Conservation (phyloP, 495 filamentous ascomycete species). For the Collariella sp. region DNA sequence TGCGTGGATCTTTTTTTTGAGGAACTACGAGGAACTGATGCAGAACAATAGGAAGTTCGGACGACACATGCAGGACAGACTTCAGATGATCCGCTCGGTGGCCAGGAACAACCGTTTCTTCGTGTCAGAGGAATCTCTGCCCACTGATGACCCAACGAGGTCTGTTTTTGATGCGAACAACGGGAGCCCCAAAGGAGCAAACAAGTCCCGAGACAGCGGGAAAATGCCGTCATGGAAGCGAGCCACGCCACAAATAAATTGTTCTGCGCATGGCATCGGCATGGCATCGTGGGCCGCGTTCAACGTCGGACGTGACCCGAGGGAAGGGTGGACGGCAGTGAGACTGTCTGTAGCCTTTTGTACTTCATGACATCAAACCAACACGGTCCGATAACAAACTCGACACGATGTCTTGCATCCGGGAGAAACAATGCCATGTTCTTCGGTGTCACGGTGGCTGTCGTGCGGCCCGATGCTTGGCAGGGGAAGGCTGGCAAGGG, state of each 20-base stretch:
- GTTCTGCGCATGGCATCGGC: background rate
- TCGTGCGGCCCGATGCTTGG: too few relatives aligned
- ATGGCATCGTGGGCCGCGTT: background rate
- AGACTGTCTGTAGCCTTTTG: too few relatives aligned
- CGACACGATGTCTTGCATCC: too few relatives aligned
- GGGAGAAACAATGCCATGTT: too few relatives aligned
- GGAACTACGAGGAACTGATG: background rate
- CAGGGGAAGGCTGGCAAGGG: too few relatives aligned
- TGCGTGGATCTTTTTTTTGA: constrained; percentile 6
- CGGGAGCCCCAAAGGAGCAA: background rate
- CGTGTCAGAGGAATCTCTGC: too few relatives aligned
- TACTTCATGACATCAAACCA: too few relatives aligned
- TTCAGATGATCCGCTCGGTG: background rate
- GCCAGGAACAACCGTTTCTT: too few relatives aligned
- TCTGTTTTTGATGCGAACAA: background rate
- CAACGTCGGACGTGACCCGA: background rate
- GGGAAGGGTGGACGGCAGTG: too few relatives aligned
- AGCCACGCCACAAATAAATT: constrained; percentile 2
- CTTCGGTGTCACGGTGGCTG: too few relatives aligned
- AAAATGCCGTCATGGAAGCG: background rate
- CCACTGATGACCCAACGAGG: too few relatives aligned
- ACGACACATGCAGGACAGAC: background rate
- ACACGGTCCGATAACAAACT: too few relatives aligned
- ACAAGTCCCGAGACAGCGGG: background rate
- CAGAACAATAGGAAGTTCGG: background rate